Percentiles rank a stretch among this genome's conserved stretches.
These are phyloP conservation scores for Filobasidium floriforme DNA, from an alignment of 768 basidiomycete species.

Conservation along the genomic window DNA sequence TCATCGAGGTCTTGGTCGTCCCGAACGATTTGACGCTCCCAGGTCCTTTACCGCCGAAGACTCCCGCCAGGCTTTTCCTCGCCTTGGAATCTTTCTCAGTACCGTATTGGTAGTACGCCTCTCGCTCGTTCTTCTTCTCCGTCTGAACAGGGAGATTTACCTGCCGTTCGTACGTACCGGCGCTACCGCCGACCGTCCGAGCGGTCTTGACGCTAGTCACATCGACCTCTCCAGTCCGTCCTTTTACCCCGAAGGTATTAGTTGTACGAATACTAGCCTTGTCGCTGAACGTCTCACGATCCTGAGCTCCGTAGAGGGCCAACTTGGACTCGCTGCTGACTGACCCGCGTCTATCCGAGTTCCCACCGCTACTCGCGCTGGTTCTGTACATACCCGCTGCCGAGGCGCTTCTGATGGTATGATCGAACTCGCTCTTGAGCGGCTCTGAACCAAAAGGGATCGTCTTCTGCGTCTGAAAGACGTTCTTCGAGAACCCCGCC, in stretches of 20 bases:
- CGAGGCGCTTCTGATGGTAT: too few species aligned
- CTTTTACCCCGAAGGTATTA: background rate
- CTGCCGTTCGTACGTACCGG: background rate
- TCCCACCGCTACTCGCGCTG: too few species aligned
- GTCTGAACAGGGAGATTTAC: too few species aligned
- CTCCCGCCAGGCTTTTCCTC: conserved; percentile 4
- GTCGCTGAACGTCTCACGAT: background rate
- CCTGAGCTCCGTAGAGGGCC: background rate
- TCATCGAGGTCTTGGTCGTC: background rate
- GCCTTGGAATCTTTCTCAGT: background rate
- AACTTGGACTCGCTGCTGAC: background rate
- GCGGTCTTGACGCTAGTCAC: background rate
- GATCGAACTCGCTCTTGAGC: too few species aligned
- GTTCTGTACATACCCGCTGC: too few species aligned
- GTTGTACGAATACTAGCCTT: conserved; percentile 1
- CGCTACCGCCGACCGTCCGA: background rate
- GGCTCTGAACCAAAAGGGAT: too few species aligned
- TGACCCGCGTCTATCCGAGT: background rate
- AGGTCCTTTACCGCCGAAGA: background rate
- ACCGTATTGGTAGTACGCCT: background rate
- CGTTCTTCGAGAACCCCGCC: background rate
- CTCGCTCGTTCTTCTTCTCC: too few species aligned
- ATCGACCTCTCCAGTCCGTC: background rate
- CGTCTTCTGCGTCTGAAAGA: background rate
- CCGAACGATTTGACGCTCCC: conserved; percentile 1